A percentile compares a stretch with the other conserved stretches of the same genome.
Conservation (phyloP, 345 rosid species). For the Cochlearia excelsa region DNA sequence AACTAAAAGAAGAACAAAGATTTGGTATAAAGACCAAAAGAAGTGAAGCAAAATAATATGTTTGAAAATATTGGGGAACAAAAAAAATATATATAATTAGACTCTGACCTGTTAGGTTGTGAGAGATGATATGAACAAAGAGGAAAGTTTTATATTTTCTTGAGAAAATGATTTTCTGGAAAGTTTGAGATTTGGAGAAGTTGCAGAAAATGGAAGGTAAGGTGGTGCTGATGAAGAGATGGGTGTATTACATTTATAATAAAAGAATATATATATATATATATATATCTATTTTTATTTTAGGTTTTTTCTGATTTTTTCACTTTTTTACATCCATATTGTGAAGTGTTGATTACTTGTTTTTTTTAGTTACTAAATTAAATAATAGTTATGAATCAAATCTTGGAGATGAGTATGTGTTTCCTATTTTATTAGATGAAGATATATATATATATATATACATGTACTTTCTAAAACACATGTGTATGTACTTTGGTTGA, state of each 20-base stretch:
- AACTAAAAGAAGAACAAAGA: constrained; percentile 34
- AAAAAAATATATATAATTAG: constrained; percentile 22
- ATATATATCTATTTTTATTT: too few relatives aligned
- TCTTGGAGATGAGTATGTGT: constrained; percentile 22
- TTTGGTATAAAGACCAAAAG: constrained; percentile 37
- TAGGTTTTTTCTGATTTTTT: neutral
- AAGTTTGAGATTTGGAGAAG: constrained; percentile 40
- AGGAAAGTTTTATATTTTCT: constrained; percentile 31
- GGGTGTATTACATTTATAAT: constrained; percentile 39
- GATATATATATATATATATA: neutral
- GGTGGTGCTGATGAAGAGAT: constrained; percentile 38
- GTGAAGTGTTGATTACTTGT: constrained; percentile 10
- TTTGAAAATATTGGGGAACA: constrained; percentile 38
- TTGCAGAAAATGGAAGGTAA: constrained; percentile 44
- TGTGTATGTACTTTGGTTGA: constrained; percentile 19
- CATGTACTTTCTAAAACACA: constrained; percentile 4
- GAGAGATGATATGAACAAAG: constrained; percentile 38
- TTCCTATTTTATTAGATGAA: constrained; percentile 13
- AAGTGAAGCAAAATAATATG: constrained; percentile 38
- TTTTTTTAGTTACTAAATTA: constrained; percentile 28
- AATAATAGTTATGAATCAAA: constrained; percentile 20
- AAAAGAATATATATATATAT: too few relatives aligned
- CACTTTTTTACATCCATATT: constrained; percentile 29
- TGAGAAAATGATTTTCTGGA: constrained; percentile 41
- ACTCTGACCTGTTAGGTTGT: constrained; percentile 36